Base-by-base conservation (phyloP, 1,284 basidiomycete species). In the Termitomyces sp. region DNA sequence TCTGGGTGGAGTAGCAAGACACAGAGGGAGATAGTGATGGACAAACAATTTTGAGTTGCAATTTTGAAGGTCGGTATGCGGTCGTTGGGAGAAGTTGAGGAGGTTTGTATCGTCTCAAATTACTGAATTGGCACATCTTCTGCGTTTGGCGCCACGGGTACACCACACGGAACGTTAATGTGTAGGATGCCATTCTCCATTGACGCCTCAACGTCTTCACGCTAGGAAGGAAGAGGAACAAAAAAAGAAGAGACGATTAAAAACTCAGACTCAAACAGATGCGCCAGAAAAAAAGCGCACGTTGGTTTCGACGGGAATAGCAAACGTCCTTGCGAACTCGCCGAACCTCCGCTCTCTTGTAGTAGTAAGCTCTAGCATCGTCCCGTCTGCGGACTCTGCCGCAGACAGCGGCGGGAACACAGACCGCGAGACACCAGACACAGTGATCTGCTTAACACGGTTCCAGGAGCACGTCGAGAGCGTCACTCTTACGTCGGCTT, bases 281-380 rank as follows among this genome's bases (percentile, higher is more conserved):
- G 55, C 40, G 36, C 41, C 50, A 31, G 24, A 48, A 41, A 58
- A n/a, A 59, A 56, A 33, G 67, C 73, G 67, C 68, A 86, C 84
- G 70, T 76, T 79, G 45, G 80, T 81, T 57, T 79, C 75, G 13
- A 69, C 65, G 12, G 84, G 81, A n/a, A 88, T 81, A 42, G 77
- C 70, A 54, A 87, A 70, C 19, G 75, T 73, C 63, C 84, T 74
- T 48, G 69, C 64, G 65, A 82, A 77, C 34, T 70, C 65, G 19
- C 83, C 83, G 58, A 74, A 80, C 61, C 72, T 76, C 54, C 84
- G 73, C 65, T 88, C 85, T 62, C 74, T 71, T 58, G 72, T 55
- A 46, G 62, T 62, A 10, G 65, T 62, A 50, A 55, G 44, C 43
- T 58, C 54, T 41, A 52, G 34, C 45, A 45, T 44, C 48, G 45